Evolutionary conservation across 2,329 filamentous ascomycete genomes (phyloP).

Genomic region (Elsinoe ampelina): DNA sequence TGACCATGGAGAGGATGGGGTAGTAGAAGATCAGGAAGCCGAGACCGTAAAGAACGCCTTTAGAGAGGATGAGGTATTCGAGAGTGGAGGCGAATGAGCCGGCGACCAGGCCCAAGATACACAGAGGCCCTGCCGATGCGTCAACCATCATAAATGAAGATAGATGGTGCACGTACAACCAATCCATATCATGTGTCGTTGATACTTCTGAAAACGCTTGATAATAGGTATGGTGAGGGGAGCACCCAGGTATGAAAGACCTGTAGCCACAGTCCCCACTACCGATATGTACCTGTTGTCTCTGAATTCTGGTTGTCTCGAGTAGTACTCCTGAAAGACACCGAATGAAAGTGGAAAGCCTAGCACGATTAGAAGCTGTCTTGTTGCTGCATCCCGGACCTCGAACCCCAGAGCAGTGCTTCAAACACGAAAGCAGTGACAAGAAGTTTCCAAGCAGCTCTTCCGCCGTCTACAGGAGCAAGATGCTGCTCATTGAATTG

Average conservation of each 20-base stretch:
- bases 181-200: conserved; percentile 41
- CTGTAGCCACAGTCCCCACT: conserved; percentile 55
- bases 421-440: conserved; percentile 39
- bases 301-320: conserved; percentile 48
- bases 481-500: conserved; percentile 14
- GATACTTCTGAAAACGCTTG: conserved; percentile 30
- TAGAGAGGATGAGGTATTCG: conserved; percentile 48
- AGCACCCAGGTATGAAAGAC: conserved; percentile 45
- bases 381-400: conserved; percentile 18
- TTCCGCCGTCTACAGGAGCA: conserved; percentile 19
- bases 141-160: background rate
- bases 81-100: conserved; percentile 42
- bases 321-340: conserved; percentile 63
- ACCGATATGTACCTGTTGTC: conserved; percentile 46
- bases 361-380: conserved; percentile 25
- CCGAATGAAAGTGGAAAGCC: conserved; percentile 62
- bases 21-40: conserved; percentile 44
- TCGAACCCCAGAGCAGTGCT: conserved; percentile 43
- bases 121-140: conserved; percentile 14
- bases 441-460: conserved; percentile 21
- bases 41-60: conserved; percentile 49
- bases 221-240: conserved; percentile 43
- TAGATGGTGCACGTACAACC: conserved; percentile 15
- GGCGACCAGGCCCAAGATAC: conserved; percentile 20
- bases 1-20: conserved; percentile 24